phyloP scores from a whole-genome alignment of 2,329 filamentous ascomycete species.

The Apiospora phragmitis region DNA sequence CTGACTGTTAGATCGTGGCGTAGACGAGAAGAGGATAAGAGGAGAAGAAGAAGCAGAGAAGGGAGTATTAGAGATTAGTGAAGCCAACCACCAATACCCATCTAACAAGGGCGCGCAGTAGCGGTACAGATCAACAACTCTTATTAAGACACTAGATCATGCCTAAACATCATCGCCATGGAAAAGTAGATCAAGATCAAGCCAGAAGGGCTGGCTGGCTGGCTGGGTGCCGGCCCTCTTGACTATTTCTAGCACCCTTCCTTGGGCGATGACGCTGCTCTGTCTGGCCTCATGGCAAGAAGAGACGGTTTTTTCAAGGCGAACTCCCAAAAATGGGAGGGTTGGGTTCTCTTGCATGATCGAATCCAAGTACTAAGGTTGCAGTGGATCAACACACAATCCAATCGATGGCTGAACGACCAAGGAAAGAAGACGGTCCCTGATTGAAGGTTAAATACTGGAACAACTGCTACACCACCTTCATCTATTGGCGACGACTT shows the following conservation, averaged over 20 bases:
- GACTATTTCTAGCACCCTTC: background rate
- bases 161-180: background rate
- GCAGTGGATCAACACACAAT: background rate
- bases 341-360: background rate
- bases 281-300: background rate
- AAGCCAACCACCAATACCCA: background rate
- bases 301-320: background rate
- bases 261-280: background rate
- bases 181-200: background rate
- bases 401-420: background rate
- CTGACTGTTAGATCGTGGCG: background rate
- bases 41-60: background rate
- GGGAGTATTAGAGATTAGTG: background rate
- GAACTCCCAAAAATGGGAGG: background rate
- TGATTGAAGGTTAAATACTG: conserved; percentile 2
- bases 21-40: background rate
- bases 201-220: background rate
- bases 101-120: background rate
- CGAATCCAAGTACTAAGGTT: background rate
- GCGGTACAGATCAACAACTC: background rate
- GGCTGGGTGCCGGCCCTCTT: background rate
- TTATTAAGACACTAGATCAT: background rate
- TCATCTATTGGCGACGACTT: background rate
- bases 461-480: background rate
- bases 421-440: background rate